Evolutionary conservation across 164 flowering plant genomes (phyloP), one percentile per base, ranked within the genome.

Genomic region (Sextonia rubra): DNA sequence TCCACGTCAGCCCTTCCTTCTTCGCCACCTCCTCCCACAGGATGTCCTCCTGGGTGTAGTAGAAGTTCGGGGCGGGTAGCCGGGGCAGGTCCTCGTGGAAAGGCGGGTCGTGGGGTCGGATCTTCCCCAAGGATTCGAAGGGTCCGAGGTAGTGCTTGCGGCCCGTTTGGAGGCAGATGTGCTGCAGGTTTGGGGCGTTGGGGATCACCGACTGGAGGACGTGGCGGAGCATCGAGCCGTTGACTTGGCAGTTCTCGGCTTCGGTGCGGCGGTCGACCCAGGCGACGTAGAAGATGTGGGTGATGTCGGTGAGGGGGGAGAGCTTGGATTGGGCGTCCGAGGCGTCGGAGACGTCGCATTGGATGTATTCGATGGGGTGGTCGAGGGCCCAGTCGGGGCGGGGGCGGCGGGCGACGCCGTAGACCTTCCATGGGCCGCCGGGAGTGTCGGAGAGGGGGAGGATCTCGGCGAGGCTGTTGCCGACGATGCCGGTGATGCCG

Each of bases 371-470:
- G 67, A 92, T 60, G 0, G 88, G 87, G 64, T 87, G 82, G 26
- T 88, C 89, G 9, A 81, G 80, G 74, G 73, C 76, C 94, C 92
- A 89, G 44, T 71, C 6, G 15, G 94, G 96, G 0, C 88, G 84
- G 37, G 89, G 84, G 26, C 94, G 86, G 60, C 94, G 87, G 8
- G 87, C 90, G 52, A 89, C 87, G 75, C 98, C 94, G 77, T 91
- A 91, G 70, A 89, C 94, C 72, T 92, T 91, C 98, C 96, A 91
- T 0, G 91, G 93, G 26, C 96, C 93, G 49, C 96, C 94, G 63
- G 98, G 97, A 27, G 97, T 90, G 81, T 88, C 91, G 25, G 91
- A 48, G 52, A 88, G 86, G 0, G 94, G 94, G 70, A 93, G 91
- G 68, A 91, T 91, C 76, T 91, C 97, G 23, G 97, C 93, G 24